Base-by-base conservation (phyloP, 2,329 filamentous ascomycete species). In the Sclerotinia trifoliorum region DNA sequence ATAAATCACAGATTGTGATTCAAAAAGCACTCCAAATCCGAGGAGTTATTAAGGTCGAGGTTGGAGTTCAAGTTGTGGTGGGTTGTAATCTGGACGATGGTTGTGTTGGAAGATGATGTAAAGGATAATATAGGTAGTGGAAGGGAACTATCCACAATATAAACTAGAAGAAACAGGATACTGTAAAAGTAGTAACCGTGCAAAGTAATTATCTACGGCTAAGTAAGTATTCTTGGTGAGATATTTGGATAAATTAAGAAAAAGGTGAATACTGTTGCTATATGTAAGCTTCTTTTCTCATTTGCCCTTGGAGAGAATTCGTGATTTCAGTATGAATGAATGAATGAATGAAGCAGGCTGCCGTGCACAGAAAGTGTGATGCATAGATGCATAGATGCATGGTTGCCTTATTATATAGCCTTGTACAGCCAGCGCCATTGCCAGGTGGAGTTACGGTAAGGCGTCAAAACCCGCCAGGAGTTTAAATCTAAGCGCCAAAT, bases 31-130 rank as follows among this genome's bases (percentile, higher is more conserved):
- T 51, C 58, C 46, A 39, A 24, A 17, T 35, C 21, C 58, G 15
- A 8, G 44, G 6, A 26, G 29, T 39, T 32, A 24, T 57, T 7
- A n/a, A 57, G 32, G n/a, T 44, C n/a, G 55, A 44, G 35, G n/a
- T 26, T 42, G 35, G 5, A 17, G 49, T 52, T 24, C 21, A n/a
- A 51, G n/a, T 51, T 42, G 32, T 17, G 19, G 32, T 39, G 29
- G 29, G 46, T 62, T 62, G 58, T 49, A 62, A 39, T 49, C 21
- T 29, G 17, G 24, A 49, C 5, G 3, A 46, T 62, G 60, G 46
- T 62, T 51, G 46, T 62, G 60, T 39, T 51, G 46, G 60, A 62
- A 62, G 60, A 62, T 62, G 58, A 62, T 62, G 44, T 51, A 62
- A 24, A 62, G 46, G 44, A 49, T 62, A 39, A 49, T 49, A 35